phyloP scores from a whole-genome alignment of 75 land plant genomes.

The Sequoia sempervirens region DNA sequence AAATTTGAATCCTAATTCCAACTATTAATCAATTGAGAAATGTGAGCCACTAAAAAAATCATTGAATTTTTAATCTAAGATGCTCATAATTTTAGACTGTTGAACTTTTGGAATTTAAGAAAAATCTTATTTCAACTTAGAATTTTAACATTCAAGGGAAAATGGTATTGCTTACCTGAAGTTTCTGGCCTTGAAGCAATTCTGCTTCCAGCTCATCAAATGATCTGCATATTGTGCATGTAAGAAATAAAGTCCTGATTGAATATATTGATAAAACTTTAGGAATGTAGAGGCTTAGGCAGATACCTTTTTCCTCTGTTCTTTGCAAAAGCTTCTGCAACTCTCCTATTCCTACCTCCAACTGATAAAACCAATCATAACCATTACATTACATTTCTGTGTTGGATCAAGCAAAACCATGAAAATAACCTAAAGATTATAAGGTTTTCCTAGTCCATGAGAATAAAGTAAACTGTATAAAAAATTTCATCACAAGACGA shows the following conservation, averaged over 20 bases:
- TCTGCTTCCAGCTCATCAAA: slow-evolving; percentile 91
- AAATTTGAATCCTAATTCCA: too few species aligned
- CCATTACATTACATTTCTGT: background rate
- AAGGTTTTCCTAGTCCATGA: background rate
- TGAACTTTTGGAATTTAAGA: too few species aligned
- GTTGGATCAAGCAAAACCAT: background rate
- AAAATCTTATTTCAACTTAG: too few species aligned
- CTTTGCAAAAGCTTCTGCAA: slow-evolving; percentile 89
- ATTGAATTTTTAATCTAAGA: too few species aligned
- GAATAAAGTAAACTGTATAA: background rate
- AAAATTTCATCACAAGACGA: background rate
- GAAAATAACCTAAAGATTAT: background rate
- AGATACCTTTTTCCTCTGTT: slow-evolving; percentile 72
- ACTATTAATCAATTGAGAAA: too few species aligned
- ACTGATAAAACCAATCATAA: slow-evolving; percentile 32
- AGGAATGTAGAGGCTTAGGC: background rate
- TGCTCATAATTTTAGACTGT: too few species aligned
- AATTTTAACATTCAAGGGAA: background rate
- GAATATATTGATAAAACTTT: background rate
- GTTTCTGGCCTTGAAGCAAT: slow-evolving; percentile 85
- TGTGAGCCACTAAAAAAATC: too few species aligned
- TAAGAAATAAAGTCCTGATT: background rate
- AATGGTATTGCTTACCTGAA: slow-evolving; percentile 56
- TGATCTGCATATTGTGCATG: slow-evolving; percentile 40
- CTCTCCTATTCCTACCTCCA: slow-evolving; percentile 92